These are phyloP conservation scores for Mariannaea sp. DNA, from an alignment of 2,329 filamentous ascomycete species.

Conservation along the genomic window DNA sequence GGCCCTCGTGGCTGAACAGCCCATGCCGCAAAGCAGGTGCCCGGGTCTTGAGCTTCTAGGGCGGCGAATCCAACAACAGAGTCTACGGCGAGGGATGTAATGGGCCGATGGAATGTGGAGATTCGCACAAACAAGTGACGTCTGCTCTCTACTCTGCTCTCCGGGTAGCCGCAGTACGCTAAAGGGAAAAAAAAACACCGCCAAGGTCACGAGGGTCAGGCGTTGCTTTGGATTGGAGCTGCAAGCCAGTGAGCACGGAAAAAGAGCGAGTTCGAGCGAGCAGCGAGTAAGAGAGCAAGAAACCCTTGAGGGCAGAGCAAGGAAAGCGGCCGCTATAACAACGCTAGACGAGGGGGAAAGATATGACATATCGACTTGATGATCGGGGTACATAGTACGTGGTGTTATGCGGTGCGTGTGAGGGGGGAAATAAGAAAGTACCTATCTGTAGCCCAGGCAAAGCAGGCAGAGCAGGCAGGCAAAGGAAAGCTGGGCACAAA, in stretches of 20 bases:
- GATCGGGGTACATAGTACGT: constrained; percentile 16
- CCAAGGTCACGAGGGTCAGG: constrained; percentile 30
- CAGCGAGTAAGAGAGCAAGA: constrained; percentile 16
- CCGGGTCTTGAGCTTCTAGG: constrained; percentile 28
- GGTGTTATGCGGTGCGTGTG: constrained; percentile 18
- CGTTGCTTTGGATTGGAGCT: constrained; percentile 17
- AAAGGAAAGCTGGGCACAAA: constrained; percentile 5
- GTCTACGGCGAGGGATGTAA: constrained; percentile 21
- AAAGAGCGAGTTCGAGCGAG: constrained; percentile 14
- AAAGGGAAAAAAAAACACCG: constrained; percentile 18
- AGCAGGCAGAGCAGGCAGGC: not conserved
- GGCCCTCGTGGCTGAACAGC: constrained; percentile 25
- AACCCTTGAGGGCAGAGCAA: constrained; percentile 2
- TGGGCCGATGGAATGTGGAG: constrained; percentile 22
- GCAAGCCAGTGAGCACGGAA: constrained; percentile 15
- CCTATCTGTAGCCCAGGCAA: too few species aligned
- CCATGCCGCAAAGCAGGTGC: constrained; percentile 29
- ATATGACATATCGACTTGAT: constrained; percentile 2
- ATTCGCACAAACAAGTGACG: constrained; percentile 27
- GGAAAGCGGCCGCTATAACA: constrained; percentile 18
- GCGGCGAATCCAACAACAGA: constrained; percentile 26
- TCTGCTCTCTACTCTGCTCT: constrained; percentile 24
- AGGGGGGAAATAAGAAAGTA: constrained; percentile 22
- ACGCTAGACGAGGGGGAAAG: constrained; percentile 2
- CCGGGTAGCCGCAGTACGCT: constrained; percentile 24